phyloP scores from a whole-genome alignment of 192 early-diverging fungal species.

The Lobosporangium transversale region DNA sequence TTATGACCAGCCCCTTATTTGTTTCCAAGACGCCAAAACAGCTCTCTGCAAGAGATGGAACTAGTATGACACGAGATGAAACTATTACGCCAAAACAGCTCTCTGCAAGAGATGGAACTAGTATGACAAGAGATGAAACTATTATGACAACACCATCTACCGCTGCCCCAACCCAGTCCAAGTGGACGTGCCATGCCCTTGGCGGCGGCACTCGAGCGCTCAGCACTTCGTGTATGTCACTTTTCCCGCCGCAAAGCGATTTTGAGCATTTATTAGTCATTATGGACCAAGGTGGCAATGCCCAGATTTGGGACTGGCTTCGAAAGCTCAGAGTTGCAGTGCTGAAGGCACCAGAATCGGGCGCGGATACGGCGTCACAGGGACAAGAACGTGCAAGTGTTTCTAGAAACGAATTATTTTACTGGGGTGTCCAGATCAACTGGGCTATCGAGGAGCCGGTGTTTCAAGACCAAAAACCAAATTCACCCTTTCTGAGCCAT shows the following conservation, averaged over 20 bases:
- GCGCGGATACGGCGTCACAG: not conserved
- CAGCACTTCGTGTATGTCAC: conserved; percentile 22
- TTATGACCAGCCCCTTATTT: conserved; percentile 27
- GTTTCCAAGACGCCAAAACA: not conserved
- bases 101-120: not conserved
- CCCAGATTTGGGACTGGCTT: conserved; percentile 37
- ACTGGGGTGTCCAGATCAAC: conserved; percentile 35
- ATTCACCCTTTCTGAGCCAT: not conserved
- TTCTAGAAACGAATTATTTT: conserved; percentile 9
- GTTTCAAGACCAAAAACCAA: not conserved
- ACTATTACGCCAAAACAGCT: too few relatives aligned
- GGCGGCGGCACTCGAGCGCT: not conserved
- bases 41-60: not conserved
- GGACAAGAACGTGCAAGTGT: not conserved
- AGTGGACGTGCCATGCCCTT: conserved; percentile 5
- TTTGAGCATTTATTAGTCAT: conserved; percentile 30
- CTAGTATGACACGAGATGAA: not conserved
- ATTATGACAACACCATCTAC: not conserved
- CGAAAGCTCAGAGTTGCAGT: not conserved
- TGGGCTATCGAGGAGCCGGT: conserved; percentile 20
- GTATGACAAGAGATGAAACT: not conserved
- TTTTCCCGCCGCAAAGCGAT: conserved; percentile 27
- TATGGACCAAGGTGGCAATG: conserved; percentile 6
- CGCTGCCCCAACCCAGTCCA: not conserved
- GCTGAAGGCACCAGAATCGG: not conserved